Base-by-base conservation (phyloP, 805 yeast genomes). In the Candida ulmi region DNA sequence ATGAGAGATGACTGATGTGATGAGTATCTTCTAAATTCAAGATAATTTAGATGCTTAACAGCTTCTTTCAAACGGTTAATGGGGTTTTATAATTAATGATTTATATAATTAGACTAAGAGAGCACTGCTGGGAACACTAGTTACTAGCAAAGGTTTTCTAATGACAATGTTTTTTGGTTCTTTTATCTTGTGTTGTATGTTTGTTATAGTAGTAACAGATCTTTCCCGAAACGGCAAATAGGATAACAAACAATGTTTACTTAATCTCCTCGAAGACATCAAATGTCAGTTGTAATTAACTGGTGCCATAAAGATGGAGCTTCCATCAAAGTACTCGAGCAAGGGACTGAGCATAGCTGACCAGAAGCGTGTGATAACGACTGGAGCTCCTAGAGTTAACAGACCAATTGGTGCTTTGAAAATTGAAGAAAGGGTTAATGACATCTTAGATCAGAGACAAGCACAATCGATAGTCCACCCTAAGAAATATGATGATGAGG, bases 271-370 rank as follows among this genome's bases (percentile, higher is more conserved):
- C n/a, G n/a, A n/a, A n/a, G n/a, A n/a, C n/a, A n/a, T n/a, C n/a
- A n/a, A n/a, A n/a, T n/a, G n/a, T n/a, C n/a, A n/a, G n/a, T n/a
- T n/a, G n/a, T n/a, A n/a, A n/a, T n/a, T n/a, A n/a, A n/a, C n/a
- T n/a, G n/a, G n/a, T n/a, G n/a, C n/a, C n/a, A n/a, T n/a, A n/a
- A n/a, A 21, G 50, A 28, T 33, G 2, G 55, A 48, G 30, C 45
- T 55, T 1, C 58, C 58, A 2, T 55, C 60, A 1, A 51, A 40
- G 28, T 53, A 54, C 40, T 54, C 60, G 0, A 19, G 30, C 8
- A 7, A 26, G 8, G 59, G 60, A 1, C 46, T 54, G 8, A 42
- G 51, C 17, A 18, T 18, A 1, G 26, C 16, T 2, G 57, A 55
- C 1, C 46, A 48, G 29, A 36, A 33, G 23, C 30, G 38, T 12